phyloP scores from a whole-genome alignment of 176 grass and related monocot genomes.

The Oryza punctata region DNA sequence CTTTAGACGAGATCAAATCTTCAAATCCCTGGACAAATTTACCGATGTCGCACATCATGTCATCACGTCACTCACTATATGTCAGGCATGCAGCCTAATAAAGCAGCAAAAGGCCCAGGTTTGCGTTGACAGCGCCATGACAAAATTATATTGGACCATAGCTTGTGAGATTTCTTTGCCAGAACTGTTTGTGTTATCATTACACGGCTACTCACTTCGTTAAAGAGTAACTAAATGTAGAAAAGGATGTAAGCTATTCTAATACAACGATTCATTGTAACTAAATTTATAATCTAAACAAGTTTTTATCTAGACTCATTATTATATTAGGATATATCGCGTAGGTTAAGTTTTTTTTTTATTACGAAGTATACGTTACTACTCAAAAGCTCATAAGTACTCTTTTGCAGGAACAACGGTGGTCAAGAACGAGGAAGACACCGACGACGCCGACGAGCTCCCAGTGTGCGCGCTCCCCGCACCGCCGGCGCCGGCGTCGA shows the following conservation, averaged over 20 bases:
- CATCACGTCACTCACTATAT: not conserved
- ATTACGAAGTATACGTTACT: not conserved
- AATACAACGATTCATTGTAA: too few species aligned
- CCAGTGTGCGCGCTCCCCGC: slow-evolving; percentile 23
- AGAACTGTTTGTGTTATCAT: not conserved
- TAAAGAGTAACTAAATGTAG: too few species aligned
- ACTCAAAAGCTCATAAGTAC: not conserved
- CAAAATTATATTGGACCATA: not conserved
- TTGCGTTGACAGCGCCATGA: not conserved
- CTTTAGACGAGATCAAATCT: not conserved
- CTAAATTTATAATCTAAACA: too few species aligned
- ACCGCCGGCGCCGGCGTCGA: not conserved
- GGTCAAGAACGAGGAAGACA: slow-evolving; percentile 34
- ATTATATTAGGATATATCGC: too few species aligned
- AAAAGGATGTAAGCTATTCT: too few species aligned
- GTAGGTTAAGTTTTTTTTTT: too few species aligned
- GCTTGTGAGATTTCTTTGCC: not conserved
- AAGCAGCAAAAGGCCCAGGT: not conserved
- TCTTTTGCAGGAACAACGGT: slow-evolving; percentile 6
- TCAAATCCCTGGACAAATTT: not conserved
- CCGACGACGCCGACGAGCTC: slow-evolving; percentile 36
- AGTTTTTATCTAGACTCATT: too few species aligned
- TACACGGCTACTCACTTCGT: too few species aligned
- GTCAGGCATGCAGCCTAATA: not conserved
- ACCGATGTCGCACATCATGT: not conserved